These are phyloP conservation scores for Zancudomyces culisetae DNA, from an alignment of 371 early-diverging fungal genomes.

Conservation along the genomic window DNA sequence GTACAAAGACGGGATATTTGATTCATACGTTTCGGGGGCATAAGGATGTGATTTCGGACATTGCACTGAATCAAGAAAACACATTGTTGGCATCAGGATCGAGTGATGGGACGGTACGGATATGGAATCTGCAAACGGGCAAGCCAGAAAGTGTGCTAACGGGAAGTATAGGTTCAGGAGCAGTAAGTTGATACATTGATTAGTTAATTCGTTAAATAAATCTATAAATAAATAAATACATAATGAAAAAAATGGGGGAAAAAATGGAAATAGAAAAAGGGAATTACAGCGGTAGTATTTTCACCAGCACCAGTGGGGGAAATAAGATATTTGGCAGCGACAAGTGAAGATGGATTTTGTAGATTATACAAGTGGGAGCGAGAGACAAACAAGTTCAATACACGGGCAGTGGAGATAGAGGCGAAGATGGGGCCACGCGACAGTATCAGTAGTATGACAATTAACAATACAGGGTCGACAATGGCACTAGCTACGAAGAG, in stretches of 20 bases:
- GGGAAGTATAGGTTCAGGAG: slow-evolving; percentile 20
- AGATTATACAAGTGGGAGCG: slow-evolving; percentile 58
- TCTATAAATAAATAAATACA: background rate
- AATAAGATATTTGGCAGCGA: slow-evolving; percentile 52
- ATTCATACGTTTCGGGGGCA: slow-evolving; percentile 71
- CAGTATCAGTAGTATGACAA: slow-evolving; percentile 40
- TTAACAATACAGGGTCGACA: slow-evolving; percentile 58
- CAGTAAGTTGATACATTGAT: slow-evolving; percentile 7
- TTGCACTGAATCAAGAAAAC: slow-evolving; percentile 60
- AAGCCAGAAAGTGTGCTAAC: slow-evolving; percentile 42
- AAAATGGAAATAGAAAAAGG: slow-evolving; percentile 24
- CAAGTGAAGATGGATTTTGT: slow-evolving; percentile 51
- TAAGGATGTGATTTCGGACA: slow-evolving; percentile 53
- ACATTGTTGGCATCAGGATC: slow-evolving; percentile 70
- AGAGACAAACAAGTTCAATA: slow-evolving; percentile 30
- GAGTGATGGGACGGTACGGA: slow-evolving; percentile 52
- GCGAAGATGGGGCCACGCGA: slow-evolving; percentile 36
- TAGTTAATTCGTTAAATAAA: background rate
- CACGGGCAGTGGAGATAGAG: slow-evolving; percentile 38
- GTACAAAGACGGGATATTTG: slow-evolving; percentile 55
- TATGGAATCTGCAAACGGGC: slow-evolving; percentile 61
- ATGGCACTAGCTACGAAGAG: slow-evolving; percentile 66
- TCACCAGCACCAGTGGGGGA: slow-evolving; percentile 62
- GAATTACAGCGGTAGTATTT: slow-evolving; percentile 52
- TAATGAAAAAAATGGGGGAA: slow-evolving; percentile 23